Percentiles rank a stretch among this genome's conserved stretches.
These are phyloP conservation scores for Termitomyces sp. DNA, from an alignment of 768 basidiomycete genomes.

Conservation along the genomic window DNA sequence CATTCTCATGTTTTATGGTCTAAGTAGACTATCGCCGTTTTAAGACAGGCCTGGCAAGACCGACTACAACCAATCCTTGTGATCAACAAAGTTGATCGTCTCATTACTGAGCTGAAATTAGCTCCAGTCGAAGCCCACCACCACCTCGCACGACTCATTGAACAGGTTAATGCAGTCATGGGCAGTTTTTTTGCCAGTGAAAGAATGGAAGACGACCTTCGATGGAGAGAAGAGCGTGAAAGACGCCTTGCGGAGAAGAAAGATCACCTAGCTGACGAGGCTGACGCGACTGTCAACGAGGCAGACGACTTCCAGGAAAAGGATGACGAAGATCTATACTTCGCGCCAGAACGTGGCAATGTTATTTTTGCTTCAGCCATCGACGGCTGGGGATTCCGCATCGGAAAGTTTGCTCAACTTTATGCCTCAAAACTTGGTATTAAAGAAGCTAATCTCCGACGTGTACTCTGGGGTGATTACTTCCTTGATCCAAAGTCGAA, in stretches of 20 bases:
- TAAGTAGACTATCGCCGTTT: slow-evolving; percentile 83
- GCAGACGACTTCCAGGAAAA: slow-evolving; percentile 81
- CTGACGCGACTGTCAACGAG: slow-evolving; percentile 53
- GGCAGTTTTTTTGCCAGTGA: slow-evolving; percentile 93
- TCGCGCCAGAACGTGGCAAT: slow-evolving; percentile 92
- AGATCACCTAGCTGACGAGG: slow-evolving; percentile 60
- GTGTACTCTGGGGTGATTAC: slow-evolving; percentile 95
- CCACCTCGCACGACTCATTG: slow-evolving; percentile 88
- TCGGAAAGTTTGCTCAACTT: slow-evolving; percentile 89
- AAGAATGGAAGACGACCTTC: slow-evolving; percentile 92
- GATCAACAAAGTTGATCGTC: slow-evolving; percentile 94
- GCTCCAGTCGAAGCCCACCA: slow-evolving; percentile 90
- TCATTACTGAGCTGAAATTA: slow-evolving; percentile 90
- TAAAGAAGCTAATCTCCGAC: slow-evolving; percentile 78
- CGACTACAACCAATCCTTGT: slow-evolving; percentile 85
- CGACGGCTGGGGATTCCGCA: slow-evolving; percentile 96
- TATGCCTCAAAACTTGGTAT: slow-evolving; percentile 89
- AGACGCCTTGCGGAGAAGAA: slow-evolving; percentile 72
- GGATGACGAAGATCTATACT: slow-evolving; percentile 97
- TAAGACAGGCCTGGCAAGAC: slow-evolving; percentile 93
- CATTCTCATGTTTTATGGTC: background rate
- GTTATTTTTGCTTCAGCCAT: slow-evolving; percentile 95
- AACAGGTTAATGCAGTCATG: slow-evolving; percentile 98
- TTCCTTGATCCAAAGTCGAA: slow-evolving; percentile 96
- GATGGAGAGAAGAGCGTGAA: slow-evolving; percentile 92